Conservation (phyloP, 352 stramenopile species). For the Globisporangium polare region DNA sequence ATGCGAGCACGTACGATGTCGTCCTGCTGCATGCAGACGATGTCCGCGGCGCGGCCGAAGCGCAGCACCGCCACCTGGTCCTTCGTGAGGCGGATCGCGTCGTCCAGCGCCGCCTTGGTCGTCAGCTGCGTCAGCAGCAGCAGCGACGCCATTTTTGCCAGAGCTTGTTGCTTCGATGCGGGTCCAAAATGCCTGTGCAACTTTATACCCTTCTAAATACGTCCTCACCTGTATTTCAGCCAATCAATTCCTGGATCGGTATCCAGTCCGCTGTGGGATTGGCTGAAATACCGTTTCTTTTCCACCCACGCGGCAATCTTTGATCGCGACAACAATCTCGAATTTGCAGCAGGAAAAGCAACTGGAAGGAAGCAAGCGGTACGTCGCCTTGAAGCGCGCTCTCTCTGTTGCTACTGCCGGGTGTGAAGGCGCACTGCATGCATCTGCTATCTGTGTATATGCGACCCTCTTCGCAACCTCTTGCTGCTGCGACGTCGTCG, state of each 20-base stretch:
- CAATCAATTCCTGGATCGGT: too few relatives aligned
- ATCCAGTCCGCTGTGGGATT: too few relatives aligned
- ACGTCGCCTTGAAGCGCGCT: too few relatives aligned
- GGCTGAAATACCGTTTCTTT: too few relatives aligned
- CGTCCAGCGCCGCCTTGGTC: slow-evolving; percentile 66
- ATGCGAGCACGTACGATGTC: slow-evolving; percentile 78
- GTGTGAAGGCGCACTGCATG: not conserved
- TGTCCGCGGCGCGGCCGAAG: slow-evolving; percentile 63
- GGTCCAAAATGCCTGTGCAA: too few relatives aligned
- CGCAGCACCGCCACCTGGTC: slow-evolving; percentile 82
- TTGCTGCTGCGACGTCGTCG: not conserved
- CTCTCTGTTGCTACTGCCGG: not conserved
- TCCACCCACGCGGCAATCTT: too few relatives aligned
- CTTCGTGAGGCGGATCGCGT: slow-evolving; percentile 71
- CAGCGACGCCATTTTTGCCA: slow-evolving; percentile 51
- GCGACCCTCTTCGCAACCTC: too few relatives aligned
- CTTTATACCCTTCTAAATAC: too few relatives aligned
- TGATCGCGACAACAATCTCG: slow-evolving; percentile 6
- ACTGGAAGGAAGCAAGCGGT: slow-evolving; percentile 1
- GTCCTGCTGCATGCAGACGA: slow-evolving; percentile 80
- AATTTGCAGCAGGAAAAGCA: slow-evolving; percentile 5
- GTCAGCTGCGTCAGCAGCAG: slow-evolving; percentile 68
- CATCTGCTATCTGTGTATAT: not conserved
- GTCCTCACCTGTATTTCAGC: too few relatives aligned
- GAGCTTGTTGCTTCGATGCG: not conserved